Conservation (phyloP, 1,284 basidiomycete species). For the Fomitopsis betulina region DNA sequence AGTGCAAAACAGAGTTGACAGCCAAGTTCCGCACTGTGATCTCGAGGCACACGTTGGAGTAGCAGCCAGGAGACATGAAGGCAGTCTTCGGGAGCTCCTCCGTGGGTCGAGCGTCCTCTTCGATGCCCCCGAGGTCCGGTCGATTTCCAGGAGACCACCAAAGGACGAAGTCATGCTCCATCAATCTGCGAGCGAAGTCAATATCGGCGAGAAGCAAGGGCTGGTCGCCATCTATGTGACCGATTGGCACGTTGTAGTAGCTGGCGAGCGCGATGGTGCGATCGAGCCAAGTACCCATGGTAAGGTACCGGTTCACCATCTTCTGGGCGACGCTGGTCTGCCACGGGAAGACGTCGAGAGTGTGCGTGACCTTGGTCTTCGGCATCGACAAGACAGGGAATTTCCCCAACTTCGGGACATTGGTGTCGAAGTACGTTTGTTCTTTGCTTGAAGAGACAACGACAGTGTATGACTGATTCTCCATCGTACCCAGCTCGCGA, state of each 20-base stretch:
- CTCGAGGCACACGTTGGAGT: slow-evolving; percentile 92
- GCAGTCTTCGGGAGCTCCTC: slow-evolving; percentile 87
- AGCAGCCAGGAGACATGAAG: slow-evolving; percentile 83
- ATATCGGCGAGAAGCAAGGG: slow-evolving; percentile 87
- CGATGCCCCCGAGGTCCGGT: slow-evolving; percentile 94
- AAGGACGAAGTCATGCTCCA: slow-evolving; percentile 85
- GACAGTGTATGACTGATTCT: slow-evolving; percentile 69
- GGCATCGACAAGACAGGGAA: slow-evolving; percentile 91
- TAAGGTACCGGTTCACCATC: slow-evolving; percentile 84
- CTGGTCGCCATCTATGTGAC: slow-evolving; percentile 89
- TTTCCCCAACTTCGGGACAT: slow-evolving; percentile 69
- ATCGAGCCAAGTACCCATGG: slow-evolving; percentile 77
- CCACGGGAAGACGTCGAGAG: slow-evolving; percentile 77
- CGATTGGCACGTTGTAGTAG: slow-evolving; percentile 92
- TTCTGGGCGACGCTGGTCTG: slow-evolving; percentile 68
- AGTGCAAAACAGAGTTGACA: slow-evolving; percentile 92
- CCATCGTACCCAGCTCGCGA: slow-evolving; percentile 77
- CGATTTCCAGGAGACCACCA: slow-evolving; percentile 94
- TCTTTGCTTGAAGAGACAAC: slow-evolving; percentile 87
- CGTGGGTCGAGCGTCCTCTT: slow-evolving; percentile 76
- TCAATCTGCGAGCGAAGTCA: slow-evolving; percentile 83
- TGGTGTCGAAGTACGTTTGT: slow-evolving; percentile 79
- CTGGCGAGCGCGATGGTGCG: slow-evolving; percentile 80
- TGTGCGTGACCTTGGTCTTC: slow-evolving; percentile 69
- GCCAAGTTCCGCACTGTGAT: slow-evolving; percentile 90